A percentile compares a stretch with the other conserved stretches of the same genome.
These are phyloP conservation scores for Aspergillus ruber DNA, from an alignment of 2,329 filamentous ascomycete genomes.

Conservation along the genomic window DNA sequence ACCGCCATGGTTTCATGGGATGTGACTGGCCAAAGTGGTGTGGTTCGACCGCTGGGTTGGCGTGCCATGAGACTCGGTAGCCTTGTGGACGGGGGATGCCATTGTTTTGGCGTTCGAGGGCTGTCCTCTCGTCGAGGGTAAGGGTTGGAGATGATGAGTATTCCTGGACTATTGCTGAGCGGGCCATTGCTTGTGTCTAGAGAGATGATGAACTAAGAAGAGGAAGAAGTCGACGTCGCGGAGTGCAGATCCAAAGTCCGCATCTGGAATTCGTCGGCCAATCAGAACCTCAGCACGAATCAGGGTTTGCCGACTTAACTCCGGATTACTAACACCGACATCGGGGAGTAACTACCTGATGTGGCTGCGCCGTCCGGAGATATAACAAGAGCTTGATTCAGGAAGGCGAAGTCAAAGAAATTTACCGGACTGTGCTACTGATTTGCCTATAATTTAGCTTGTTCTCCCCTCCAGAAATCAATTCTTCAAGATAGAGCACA, in stretches of 20 bases:
- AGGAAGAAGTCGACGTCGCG: neutral
- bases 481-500: no score
- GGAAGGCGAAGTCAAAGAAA: no score
- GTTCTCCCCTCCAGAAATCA: no score
- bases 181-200: conserved; percentile 26
- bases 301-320: neutral
- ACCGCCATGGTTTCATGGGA: conserved; percentile 98
- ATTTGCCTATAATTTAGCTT: no score
- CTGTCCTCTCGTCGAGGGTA: conserved; percentile 47
- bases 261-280: conserved; percentile 1
- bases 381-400: no score
- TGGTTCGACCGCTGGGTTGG: conserved; percentile 88
- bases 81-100: conserved; percentile 74
- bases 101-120: conserved; percentile 50
- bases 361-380: no score
- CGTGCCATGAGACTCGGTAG: conserved; percentile 90
- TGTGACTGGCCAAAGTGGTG: conserved; percentile 96
- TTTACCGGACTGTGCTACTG: no score
- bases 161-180: conserved; percentile 44
- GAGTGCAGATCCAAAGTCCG: neutral
- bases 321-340: conserved; percentile 4
- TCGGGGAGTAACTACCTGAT: no score
- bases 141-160: conserved; percentile 43
- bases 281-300: neutral
- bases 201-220: neutral